A percentile compares a stretch with the other conserved stretches of the same genome.
Conservation (phyloP, 495 filamentous ascomycete genomes). For the Penicilliopsis zonata region DNA sequence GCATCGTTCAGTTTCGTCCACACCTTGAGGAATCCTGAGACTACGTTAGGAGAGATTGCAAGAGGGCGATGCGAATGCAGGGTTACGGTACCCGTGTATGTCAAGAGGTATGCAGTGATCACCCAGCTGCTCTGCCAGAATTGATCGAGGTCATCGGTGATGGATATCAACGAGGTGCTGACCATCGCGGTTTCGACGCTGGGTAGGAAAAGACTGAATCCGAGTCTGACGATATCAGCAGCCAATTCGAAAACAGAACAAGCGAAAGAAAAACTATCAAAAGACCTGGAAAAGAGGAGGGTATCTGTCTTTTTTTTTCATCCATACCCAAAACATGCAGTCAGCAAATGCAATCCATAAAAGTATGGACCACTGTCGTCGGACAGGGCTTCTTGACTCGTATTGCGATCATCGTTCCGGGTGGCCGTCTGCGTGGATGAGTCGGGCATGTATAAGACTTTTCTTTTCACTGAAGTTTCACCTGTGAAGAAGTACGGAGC, state of each 20-base stretch:
- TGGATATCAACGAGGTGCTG: conserved; percentile 44
- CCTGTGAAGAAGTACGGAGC: too few species aligned
- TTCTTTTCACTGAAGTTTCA: too few species aligned
- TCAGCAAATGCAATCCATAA: background rate
- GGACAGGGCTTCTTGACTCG: background rate
- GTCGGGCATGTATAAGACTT: background rate
- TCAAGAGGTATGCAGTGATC: conserved; percentile 40
- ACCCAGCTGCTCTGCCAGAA: conserved; percentile 39
- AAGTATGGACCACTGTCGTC: background rate
- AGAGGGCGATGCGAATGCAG: conserved; percentile 6
- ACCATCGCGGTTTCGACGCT: conserved; percentile 47
- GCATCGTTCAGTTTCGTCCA: conserved; percentile 46
- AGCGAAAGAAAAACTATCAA: background rate
- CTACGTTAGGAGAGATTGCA: background rate
- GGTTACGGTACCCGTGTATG: conserved; percentile 33
- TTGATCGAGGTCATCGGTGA: conserved; percentile 36
- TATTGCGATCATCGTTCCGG: background rate
- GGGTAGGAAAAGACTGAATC: conserved; percentile 41
- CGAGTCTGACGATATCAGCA: conserved; percentile 21
- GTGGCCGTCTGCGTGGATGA: background rate
- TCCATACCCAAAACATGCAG: background rate
- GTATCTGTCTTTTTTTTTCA: too few species aligned
- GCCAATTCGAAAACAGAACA: background rate
- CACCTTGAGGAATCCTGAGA: conserved; percentile 38
- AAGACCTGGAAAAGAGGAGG: too few species aligned